Percentiles rank a stretch among this genome's conserved stretches.
phyloP scores from a whole-genome alignment of 2,329 filamentous ascomycete species.

The Hypoxylon sp. region DNA sequence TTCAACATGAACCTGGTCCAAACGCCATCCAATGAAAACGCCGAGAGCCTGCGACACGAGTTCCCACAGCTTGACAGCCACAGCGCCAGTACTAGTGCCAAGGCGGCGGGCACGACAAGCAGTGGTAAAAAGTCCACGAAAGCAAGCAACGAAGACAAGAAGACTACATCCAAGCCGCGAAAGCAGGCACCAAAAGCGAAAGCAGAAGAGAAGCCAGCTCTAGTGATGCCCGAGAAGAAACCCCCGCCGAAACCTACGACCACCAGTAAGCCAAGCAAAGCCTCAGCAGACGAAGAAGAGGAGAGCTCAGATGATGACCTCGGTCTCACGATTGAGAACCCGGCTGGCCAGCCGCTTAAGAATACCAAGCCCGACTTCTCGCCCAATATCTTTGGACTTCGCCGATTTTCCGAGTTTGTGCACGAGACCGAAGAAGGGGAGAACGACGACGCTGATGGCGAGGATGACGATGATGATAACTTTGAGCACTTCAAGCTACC shows the following conservation, averaged over 20 bases:
- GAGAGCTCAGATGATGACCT: slow-evolving; percentile 70
- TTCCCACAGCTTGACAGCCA: slow-evolving; percentile 73
- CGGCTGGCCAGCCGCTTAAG: slow-evolving; percentile 60
- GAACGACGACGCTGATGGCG: slow-evolving; percentile 60
- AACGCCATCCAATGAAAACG: slow-evolving; percentile 74
- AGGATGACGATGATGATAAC: slow-evolving; percentile 60
- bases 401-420: slow-evolving; percentile 68
- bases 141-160: slow-evolving; percentile 41
- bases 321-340: slow-evolving; percentile 71
- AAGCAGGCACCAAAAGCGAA: slow-evolving; percentile 45
- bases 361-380: slow-evolving; percentile 59
- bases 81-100: slow-evolving; percentile 40
- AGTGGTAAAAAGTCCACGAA: slow-evolving; percentile 38
- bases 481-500: slow-evolving; percentile 64
- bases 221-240: slow-evolving; percentile 46
- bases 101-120: slow-evolving; percentile 23
- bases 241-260: slow-evolving; percentile 47
- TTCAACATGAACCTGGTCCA: slow-evolving; percentile 88
- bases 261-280: slow-evolving; percentile 53
- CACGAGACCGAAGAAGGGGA: slow-evolving; percentile 60
- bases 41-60: slow-evolving; percentile 72
- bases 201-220: slow-evolving; percentile 31
- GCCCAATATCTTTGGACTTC: slow-evolving; percentile 60
- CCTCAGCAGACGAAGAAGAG: slow-evolving; percentile 55
- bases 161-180: slow-evolving; percentile 47